Percentiles rank a stretch among this genome's conserved stretches.
Evolutionary conservation across 192 early-diverging fungal genomes (phyloP).

Genomic region (Coemansia nantahalensis): DNA sequence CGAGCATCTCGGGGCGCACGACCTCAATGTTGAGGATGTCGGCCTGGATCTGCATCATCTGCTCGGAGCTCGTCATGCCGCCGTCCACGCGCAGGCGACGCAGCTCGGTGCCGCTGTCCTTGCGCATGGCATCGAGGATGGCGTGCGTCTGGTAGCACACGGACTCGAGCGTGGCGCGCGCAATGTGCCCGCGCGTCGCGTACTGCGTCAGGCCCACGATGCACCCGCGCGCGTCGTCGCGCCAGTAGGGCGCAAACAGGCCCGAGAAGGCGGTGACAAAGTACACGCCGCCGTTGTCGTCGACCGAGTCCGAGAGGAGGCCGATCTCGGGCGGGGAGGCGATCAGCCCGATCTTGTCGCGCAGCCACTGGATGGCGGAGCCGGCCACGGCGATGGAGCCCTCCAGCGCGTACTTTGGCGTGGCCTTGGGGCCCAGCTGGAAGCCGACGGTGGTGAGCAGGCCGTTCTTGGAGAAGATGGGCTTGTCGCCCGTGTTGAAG

Average conservation of each 20-base stretch:
- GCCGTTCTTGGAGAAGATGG: conserved; percentile 77
- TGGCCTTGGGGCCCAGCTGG: conserved; percentile 70
- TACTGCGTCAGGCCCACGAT: conserved; percentile 89
- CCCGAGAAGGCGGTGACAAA: conserved; percentile 96
- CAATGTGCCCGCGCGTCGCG: conserved; percentile 80
- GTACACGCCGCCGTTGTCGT: conserved; percentile 84
- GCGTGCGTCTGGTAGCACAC: conserved; percentile 89
- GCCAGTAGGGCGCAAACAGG: conserved; percentile 94
- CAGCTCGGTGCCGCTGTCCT: conserved; percentile 67
- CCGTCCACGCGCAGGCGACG: conserved; percentile 86
- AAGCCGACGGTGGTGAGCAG: conserved; percentile 89
- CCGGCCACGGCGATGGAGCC: conserved; percentile 91
- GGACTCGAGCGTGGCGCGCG: conserved; percentile 84
- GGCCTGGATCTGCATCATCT: conserved; percentile 92
- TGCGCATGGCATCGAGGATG: conserved; percentile 87
- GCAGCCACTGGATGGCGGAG: conserved; percentile 86
- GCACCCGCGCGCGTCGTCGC: conserved; percentile 82
- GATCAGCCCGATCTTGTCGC: conserved; percentile 84
- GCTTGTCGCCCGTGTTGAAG: conserved; percentile 80
- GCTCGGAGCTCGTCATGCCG: conserved; percentile 87
- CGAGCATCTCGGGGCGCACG: conserved; percentile 79
- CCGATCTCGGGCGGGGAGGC: conserved; percentile 70
- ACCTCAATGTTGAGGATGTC: conserved; percentile 80
- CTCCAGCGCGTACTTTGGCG: conserved; percentile 83
- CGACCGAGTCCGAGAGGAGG: conserved; percentile 61